Percentiles rank a stretch among this genome's conserved stretches.
Conservation (phyloP, 352 stramenopile genomes). For the Globisporangium carolinianum region DNA sequence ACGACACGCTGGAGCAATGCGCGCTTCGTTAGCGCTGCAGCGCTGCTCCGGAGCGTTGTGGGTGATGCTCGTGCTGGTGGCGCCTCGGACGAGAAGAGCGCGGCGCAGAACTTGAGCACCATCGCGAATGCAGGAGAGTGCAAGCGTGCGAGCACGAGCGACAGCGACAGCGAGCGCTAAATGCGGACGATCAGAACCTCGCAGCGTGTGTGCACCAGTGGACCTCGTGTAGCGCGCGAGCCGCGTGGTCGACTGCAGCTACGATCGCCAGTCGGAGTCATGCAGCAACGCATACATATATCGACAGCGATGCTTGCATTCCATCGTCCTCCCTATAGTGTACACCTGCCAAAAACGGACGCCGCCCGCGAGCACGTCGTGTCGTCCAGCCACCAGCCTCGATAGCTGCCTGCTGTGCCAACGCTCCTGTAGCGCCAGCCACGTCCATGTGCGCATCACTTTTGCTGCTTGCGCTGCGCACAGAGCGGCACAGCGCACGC, state of each 20-base stretch:
- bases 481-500: conserved; percentile 41
- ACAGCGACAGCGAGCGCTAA: neutral
- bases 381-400: too few relatives aligned
- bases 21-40: neutral
- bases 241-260: too few relatives aligned
- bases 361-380: too few relatives aligned
- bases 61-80: neutral
- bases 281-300: too few relatives aligned
- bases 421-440: neutral
- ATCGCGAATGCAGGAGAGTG: conserved; percentile 7
- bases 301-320: neutral
- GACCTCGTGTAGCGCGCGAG: too few relatives aligned
- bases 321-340: conserved; percentile 6
- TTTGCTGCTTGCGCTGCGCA: conserved; percentile 9
- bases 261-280: too few relatives aligned
- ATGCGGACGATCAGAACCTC: neutral
- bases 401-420: neutral
- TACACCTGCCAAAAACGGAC: conserved; percentile 10
- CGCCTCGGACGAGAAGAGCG: conserved; percentile 14
- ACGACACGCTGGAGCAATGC: neutral
- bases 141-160: neutral
- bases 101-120: conserved; percentile 48
- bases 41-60: neutral
- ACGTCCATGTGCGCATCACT: neutral
- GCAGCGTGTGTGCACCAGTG: too few relatives aligned